Evolutionary conservation across 2,329 filamentous ascomycete genomes (phyloP).

Genomic region (Fusarium odoratissimum): DNA sequence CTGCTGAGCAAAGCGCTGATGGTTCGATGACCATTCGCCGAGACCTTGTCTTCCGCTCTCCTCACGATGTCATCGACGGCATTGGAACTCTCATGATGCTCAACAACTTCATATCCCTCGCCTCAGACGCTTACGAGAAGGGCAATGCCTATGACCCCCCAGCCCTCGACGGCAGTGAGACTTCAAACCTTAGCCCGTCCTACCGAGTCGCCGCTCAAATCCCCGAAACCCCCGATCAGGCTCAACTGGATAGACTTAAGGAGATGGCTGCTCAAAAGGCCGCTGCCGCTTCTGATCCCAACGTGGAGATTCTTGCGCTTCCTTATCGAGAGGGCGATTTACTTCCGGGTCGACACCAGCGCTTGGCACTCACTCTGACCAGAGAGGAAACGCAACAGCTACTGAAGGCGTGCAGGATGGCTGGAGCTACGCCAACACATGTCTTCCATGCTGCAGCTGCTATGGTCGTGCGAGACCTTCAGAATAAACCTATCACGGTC

Average conservation of each 20-base stretch:
- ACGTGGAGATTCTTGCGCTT: constrained; percentile 9
- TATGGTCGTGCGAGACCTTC: constrained; percentile 45
- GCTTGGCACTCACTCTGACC: constrained; percentile 37
- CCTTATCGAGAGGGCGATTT: constrained; percentile 34
- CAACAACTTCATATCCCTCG: constrained; percentile 45
- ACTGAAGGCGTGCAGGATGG: constrained; percentile 26
- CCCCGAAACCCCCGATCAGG: fast-evolving
- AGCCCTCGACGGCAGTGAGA: constrained; percentile 36
- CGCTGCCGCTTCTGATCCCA: background rate
- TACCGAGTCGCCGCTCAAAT: constrained; percentile 18
- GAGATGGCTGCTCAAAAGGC: constrained; percentile 6
- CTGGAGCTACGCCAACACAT: constrained; percentile 46
- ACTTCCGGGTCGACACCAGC: constrained; percentile 42
- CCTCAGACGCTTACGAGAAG: constrained; percentile 37
- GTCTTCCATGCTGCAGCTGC: constrained; percentile 50
- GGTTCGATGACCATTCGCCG: constrained; percentile 6
- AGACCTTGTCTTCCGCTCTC: constrained; percentile 52
- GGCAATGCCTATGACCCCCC: constrained; percentile 20
- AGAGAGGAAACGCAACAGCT: constrained; percentile 32
- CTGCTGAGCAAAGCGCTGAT: fast-evolving
- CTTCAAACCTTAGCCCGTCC: constrained; percentile 13
- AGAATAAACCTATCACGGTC: constrained; percentile 7
- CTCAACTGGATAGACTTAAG: background rate
- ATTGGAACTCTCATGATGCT: constrained; percentile 52
- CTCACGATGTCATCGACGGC: constrained; percentile 56